These are phyloP conservation scores for Diversispora epigaea DNA, from an alignment of 192 early-diverging fungal genomes.

Conservation along the genomic window DNA sequence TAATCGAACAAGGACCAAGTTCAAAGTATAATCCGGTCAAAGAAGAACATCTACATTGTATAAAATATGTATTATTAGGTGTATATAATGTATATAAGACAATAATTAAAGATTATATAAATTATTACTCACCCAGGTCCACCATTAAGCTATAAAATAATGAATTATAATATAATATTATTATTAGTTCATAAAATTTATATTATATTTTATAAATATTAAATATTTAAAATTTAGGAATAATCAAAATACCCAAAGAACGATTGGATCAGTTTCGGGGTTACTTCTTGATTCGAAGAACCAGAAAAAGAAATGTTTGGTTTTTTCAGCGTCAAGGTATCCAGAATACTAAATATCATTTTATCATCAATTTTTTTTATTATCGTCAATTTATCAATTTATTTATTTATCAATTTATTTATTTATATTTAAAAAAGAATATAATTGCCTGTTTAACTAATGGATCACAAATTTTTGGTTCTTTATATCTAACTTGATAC, in stretches of 20 bases:
- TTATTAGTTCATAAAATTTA: neutral
- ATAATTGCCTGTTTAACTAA: no score
- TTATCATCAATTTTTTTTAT: neutral
- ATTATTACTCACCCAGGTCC: constrained; percentile 60
- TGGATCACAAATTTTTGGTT: no score
- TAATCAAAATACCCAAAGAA: constrained; percentile 52
- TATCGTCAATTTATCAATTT: no score
- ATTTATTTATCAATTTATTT: no score
- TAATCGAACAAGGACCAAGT: constrained; percentile 83
- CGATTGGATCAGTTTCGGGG: constrained; percentile 70
- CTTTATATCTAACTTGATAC: no score
- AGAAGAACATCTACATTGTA: constrained; percentile 58
- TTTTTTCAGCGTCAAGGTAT: constrained; percentile 66
- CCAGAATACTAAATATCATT: constrained; percentile 63
- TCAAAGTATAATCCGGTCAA: constrained; percentile 81
- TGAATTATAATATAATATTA: neutral
- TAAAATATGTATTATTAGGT: neutral
- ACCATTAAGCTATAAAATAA: constrained; percentile 60
- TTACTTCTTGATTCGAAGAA: constrained; percentile 91
- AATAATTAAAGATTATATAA: neutral
- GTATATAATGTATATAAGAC: neutral
- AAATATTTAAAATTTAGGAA: neutral
- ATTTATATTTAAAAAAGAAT: no score
- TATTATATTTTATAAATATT: neutral
- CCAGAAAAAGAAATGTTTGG: constrained; percentile 91